Base-by-base conservation (phyloP, 2,329 filamentous ascomycete species). In the Hypoxylon sp. region DNA sequence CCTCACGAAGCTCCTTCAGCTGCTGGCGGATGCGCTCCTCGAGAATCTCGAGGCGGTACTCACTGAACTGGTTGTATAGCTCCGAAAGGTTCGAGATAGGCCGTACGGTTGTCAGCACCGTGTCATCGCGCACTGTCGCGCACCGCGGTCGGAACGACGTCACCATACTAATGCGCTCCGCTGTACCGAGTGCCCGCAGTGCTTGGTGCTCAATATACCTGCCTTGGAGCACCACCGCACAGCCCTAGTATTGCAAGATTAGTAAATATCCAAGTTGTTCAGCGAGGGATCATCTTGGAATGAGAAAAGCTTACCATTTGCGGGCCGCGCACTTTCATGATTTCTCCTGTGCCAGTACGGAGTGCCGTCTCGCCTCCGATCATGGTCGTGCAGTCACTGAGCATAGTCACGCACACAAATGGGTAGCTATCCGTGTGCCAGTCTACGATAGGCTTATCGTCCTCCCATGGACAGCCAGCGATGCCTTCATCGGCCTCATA, bases 321-420 rank as follows among this genome's bases (percentile, higher is more conserved):
- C 3, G 88, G 88, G 11, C 88, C 87, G 58, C 87, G 82, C 49
- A 89, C 84, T 75, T 88, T 89, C 65, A 87, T 76, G 14, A 88
- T 80, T 1, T 86, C 82, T 2, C 87, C 87, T 23, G 81, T 80
- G 1, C 80, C 84, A 1, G 81, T 88, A 38, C 83, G 81, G n/a
- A 91, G 75, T 1, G 86, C 88, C 0, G 89, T 91, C 77, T 91
- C 89, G 3, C 89, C 89, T 9, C 89, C 89, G 11, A 88, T 79
- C 89, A 91, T 91, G 38, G 81, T 80, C 0, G 82, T 83, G 69
- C 87, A 89, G 72, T 91, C 88, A 36, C 86, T 88, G 28, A 91
- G 82, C 88, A 91, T 91, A 6, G 85, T 82, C n/a, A 91, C 88
- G 70, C 88, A 90, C n/a, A 91, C 89, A 73, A 90, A 91, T 0